Evolutionary conservation across 2,329 filamentous ascomycete species (phyloP), one percentile per base, ranked within the genome.

Genomic region (Tolypocladium tundrense): DNA sequence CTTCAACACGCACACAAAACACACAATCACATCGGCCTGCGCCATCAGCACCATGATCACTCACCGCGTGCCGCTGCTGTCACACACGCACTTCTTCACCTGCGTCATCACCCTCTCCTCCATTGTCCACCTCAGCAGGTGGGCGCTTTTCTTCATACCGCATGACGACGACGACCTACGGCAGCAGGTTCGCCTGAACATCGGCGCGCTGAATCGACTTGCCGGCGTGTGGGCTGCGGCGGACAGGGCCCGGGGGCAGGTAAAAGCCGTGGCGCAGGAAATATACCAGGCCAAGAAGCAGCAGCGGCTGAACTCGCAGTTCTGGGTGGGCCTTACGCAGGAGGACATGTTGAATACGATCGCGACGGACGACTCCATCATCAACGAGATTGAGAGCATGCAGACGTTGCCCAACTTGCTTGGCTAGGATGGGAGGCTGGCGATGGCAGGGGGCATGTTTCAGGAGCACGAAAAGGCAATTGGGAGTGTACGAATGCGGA

Each of bases 11-110:
- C 90, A 95, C 72, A 91, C 90, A 1, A 84, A 84, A 57, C 92
- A 95, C 72, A 91, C 90, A 8, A 83, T 95, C 59, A 83, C 86
- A 37, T 88, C 90, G 0, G 91, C 92, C 0, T 87, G 87, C 63
- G 86, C 88, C 56, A 87, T 96, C 61, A 88, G 87, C 60, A 82
- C 84, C 63, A 79, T 92, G 63, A 84, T 91, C 54, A 87, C 88
- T 1, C 83, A 95, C 52, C 88, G 89, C 0, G 84, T 87, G 5
- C 81, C 86, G 0, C 75, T 93, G 2, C 79, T 87, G 5, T 84
- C 83, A 39, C 90, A 96, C 72, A 91, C 85, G 0, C 90, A 91
- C 59, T 92, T 93, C 72, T 91, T 94, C 74, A 89, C 87, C 40
- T 94, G 90, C 68, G 86, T 88, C 43, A 77, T 94, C 54, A 89